phyloP scores from a whole-genome alignment of 257 asterid genomes.

The Solanum etuberosum region DNA sequence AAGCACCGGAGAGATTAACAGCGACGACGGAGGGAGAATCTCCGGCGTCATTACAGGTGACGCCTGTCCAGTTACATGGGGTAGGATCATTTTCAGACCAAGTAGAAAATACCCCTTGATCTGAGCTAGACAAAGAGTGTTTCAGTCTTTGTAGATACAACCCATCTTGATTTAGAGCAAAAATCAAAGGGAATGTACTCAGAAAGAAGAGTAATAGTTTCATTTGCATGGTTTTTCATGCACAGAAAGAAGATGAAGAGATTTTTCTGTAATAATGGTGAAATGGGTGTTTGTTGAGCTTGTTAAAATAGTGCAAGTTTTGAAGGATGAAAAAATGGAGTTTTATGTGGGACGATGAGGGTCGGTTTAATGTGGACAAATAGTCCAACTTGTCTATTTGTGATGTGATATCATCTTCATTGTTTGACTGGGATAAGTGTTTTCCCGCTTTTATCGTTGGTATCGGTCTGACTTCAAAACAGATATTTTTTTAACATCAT shows the following conservation, averaged over 20 bases:
- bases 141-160: slow-evolving; percentile 22
- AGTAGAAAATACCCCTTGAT: slow-evolving; percentile 23
- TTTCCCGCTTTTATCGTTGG: not conserved
- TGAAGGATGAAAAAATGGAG: not conserved
- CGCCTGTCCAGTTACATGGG: slow-evolving; percentile 88
- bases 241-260: not conserved
- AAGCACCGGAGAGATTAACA: slow-evolving; percentile 25
- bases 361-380: not conserved
- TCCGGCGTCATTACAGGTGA: slow-evolving; percentile 27
- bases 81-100: slow-evolving; percentile 45
- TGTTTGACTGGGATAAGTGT: not conserved
- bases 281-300: not conserved
- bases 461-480: no score
- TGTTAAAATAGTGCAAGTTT: not conserved
- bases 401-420: not conserved
- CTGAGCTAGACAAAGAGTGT: slow-evolving; percentile 37
- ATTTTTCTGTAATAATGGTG: not conserved
- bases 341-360: not conserved
- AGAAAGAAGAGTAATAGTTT: not conserved
- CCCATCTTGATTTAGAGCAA: slow-evolving; percentile 50
- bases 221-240: slow-evolving; percentile 1
- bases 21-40: slow-evolving; percentile 26
- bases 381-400: not conserved
- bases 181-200: not conserved
- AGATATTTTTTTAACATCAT: no score